Base-by-base conservation (phyloP, 805 yeast genomes). In the Candida tibetensis region DNA sequence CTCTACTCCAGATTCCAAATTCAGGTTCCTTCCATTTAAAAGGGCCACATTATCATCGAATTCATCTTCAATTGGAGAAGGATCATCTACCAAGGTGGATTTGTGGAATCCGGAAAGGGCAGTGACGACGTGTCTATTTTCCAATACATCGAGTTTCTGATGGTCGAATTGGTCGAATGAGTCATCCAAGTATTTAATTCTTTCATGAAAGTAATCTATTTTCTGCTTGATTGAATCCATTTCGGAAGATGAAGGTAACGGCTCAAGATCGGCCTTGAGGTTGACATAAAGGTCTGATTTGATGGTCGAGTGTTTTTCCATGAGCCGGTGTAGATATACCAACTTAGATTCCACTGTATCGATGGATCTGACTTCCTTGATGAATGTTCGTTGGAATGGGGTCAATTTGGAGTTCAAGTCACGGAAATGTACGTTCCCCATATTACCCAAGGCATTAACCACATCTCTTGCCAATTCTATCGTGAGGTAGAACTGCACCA, bases 401-500 rank as follows among this genome's bases (percentile, higher is more conserved):
- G 73, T 68, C 35, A 70, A 49, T 38, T 58, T 61, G 17, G 69
- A 59, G 47, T 72, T 72, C 67, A 87, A 71, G 50, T 69, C 74
- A 28, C 74, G 52, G 46, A 69, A 69, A 47, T 69, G 74, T 9
- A 69, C 74, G 18, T 56, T 53, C 17, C 71, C 72, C 14, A 59
- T 42, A n/a, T 52, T 45, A 5, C 74, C 74, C 19, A 70, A 46
- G 1, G 58, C 57, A 32, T 52, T 54, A 14, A 67, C 72, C 40
- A 67, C 60, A 34, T 69, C 74, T 33, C 74, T 42, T 5, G 73
- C 72, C 48, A 69, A 50, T 45, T 72, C 77, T 13, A 62, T 61
- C 16, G 76, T 69, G 19, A 72, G 71, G 44, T 69, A 72, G 54
- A 72, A 66, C 42, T 72, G 77, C 10, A 71, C 74, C 31, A 72